Base-by-base conservation (phyloP, 768 basidiomycete species). In the Mycena venus region DNA sequence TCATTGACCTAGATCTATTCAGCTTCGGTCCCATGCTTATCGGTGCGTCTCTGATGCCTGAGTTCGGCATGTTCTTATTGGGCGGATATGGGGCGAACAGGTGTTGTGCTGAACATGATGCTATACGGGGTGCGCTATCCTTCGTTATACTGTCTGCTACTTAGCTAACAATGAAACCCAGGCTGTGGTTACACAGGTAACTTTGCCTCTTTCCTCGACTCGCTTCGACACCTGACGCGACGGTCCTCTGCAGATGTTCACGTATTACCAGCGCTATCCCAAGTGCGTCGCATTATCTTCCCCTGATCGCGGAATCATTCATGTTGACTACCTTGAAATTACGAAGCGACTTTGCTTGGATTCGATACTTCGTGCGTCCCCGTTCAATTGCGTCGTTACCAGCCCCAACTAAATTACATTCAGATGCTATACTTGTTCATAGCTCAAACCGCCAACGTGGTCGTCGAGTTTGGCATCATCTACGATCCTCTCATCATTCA, bases 371-470 rank as follows among this genome's bases (percentile, higher is more conserved):
- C 4, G 69, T 68, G 9, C 32, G 59, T 60, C 15, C 34, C 25
- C 17, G 44, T 38, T 38, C 5, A 34, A 15, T 25, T 40, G 29
- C 34, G 25, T 10, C 12, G 5, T n/a, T 7, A 23, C 36, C 17
- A 8, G 21, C n/a, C 0, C 27, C 23, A 51, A 65, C 68, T 42
- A 27, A 15, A 27, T 5, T 12, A 17, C n/a, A 36, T 56, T 44
- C 42, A 73, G 72, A 72, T 75, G 42, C 21, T 72, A 9, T 75
- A 75, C 49, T 49, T 75, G n/a, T 32, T 72, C 59, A 6, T 75
- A 34, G 75, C 59, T 19, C 55, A 64, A 55, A 72, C 67, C 2
- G 70, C 40, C 47, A 59, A 63, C 32, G 36, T 75, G 4, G 2
- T 72, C n/a, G 53, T 75, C 51, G 53, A 72, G 21, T 34, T 23